Evolutionary conservation across 2,329 filamentous ascomycete genomes (phyloP).

Genomic region (Diaporthe australafricana): DNA sequence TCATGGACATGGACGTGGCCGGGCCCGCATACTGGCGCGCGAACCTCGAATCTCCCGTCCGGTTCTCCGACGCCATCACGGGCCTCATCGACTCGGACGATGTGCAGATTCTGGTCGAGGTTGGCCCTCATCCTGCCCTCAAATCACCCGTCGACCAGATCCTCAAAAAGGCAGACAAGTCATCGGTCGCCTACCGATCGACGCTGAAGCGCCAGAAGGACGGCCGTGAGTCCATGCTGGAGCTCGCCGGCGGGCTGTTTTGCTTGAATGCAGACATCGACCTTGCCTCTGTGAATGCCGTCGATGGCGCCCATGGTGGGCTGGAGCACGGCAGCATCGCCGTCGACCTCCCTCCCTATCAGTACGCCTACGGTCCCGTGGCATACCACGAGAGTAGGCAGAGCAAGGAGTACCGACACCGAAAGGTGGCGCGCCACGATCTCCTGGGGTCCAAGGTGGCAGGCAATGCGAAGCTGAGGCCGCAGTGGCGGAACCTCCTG

Average conservation of each 20-base stretch:
- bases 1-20: no score
- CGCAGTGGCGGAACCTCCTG: conserved; percentile 47
- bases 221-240: neutral
- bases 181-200: neutral
- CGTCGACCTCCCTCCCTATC: conserved; percentile 39
- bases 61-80: conserved; percentile 7
- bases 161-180: conserved; percentile 30
- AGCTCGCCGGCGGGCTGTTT: neutral
- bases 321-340: neutral
- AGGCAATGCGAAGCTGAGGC: conserved; percentile 45
- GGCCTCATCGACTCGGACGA: conserved; percentile 38
- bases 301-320: neutral
- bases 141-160: conserved; percentile 44
- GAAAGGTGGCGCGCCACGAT: conserved; percentile 51
- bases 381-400: conserved; percentile 31
- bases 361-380: conserved; percentile 27
- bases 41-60: conserved; percentile 9
- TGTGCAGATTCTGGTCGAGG: conserved; percentile 41
- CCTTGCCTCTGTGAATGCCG: neutral
- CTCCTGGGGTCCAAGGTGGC: conserved; percentile 50
- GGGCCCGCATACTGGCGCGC: conserved; percentile 39
- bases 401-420: conserved; percentile 47
- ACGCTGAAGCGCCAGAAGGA: neutral
- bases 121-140: conserved; percentile 45
- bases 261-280: neutral